Evolutionary conservation across 306 rosid genomes (phyloP).

Genomic region (Gastrolobium villosum): DNA sequence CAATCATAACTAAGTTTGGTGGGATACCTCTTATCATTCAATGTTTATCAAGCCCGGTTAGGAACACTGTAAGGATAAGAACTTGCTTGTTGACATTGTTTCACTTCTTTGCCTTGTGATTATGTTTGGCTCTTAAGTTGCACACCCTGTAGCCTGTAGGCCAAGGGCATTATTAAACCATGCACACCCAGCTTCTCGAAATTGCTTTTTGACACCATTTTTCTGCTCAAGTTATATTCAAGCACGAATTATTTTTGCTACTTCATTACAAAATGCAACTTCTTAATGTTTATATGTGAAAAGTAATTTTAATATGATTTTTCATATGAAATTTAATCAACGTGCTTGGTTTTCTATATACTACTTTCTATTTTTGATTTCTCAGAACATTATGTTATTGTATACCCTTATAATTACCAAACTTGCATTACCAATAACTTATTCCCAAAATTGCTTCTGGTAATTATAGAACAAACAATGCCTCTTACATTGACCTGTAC

Average conservation of each 20-base stretch:
- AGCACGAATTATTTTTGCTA: conserved; percentile 22
- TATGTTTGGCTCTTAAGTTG: conserved; percentile 29
- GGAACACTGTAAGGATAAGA: conserved; percentile 77
- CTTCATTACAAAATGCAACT: conserved; percentile 12
- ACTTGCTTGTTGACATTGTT: conserved; percentile 33
- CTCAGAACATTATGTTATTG: background rate
- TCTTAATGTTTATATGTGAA: conserved; percentile 22
- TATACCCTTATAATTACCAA: background rate
- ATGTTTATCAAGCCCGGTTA: conserved; percentile 90
- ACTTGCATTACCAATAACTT: background rate
- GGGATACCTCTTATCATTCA: conserved; percentile 84
- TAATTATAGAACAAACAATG: conserved; percentile 10
- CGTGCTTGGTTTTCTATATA: background rate
- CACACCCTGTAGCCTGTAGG: conserved; percentile 8
- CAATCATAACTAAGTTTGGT: conserved; percentile 60
- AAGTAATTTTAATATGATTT: background rate
- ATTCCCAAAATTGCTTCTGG: conserved; percentile 25
- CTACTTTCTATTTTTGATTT: conserved; percentile 4
- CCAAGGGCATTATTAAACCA: conserved; percentile 33
- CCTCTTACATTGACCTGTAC: conserved; percentile 11
- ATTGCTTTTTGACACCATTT: background rate
- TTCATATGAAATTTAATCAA: conserved; percentile 28
- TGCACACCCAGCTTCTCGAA: conserved; percentile 2
- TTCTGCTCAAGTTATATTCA: background rate
- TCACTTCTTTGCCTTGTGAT: conserved; percentile 1